Base-by-base conservation (phyloP, 768 basidiomycete species). In the Mrakia blollopis region DNA sequence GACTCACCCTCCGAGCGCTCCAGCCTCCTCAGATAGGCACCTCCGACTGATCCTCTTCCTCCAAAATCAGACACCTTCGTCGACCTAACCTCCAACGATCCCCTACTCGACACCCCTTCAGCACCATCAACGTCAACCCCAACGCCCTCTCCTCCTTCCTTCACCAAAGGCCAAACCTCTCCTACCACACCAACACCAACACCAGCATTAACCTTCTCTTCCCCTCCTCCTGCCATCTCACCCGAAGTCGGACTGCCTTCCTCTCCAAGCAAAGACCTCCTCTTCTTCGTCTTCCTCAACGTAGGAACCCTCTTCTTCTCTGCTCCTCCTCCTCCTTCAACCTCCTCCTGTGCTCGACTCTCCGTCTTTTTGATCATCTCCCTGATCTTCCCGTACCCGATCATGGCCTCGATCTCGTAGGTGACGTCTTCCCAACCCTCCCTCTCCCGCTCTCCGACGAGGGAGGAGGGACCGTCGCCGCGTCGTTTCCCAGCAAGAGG, bases 211-310 rank as follows among this genome's bases (percentile, higher is more conserved):
- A n/a, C n/a, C n/a, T n/a, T n/a, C n/a, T n/a, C 6, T 9, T n/a
- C 32, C 3, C 30, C 28, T 65, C 18, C 21, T n/a, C 32, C 32
- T 14, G 16, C 63, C 28, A 32, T 23, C 30, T 16, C 63, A 8
- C 32, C 32, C 63, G 3, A 23, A 21, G 23, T n/a, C n/a, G n/a
- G n/a, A n/a, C n/a, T n/a, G n/a, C 16, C 32, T 18, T 37, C 30
- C 63, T 65, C 63, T 16, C 63, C 63, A 23, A 65, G 32, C 65
- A 68, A 41, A 0, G 35, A 37, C 16, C 10, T 23, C 21, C 37
- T 68, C 65, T 21, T 67, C 37, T 25, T 37, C 65, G 13, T 67
- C 65, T 21, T 67, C 37, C 65, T 68, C 37, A 68, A 57, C 57
- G 57, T 28, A 25, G 57, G 57, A 25, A n/a, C 57, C 57, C 52